Evolutionary conservation across 1,284 basidiomycete genomes (phyloP).

Genomic region (Ganoderma multipileum): DNA sequence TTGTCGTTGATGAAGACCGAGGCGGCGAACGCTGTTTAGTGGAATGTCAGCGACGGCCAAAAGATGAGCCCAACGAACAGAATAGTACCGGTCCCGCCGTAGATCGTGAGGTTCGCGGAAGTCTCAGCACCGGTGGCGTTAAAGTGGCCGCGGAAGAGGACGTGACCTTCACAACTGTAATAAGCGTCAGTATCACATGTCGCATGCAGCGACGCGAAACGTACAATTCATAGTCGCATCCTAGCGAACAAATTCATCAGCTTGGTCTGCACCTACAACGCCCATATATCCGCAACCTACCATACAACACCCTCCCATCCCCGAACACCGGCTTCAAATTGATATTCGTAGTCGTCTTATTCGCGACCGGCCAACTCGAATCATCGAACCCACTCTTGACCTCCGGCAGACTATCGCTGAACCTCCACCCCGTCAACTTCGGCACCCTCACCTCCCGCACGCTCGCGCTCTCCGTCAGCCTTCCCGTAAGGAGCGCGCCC

Average conservation of each 20-base stretch:
- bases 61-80: neutral
- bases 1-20: conserved; percentile 81
- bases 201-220: conserved; percentile 36
- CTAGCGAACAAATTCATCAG: conserved; percentile 20
- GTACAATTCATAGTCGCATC: conserved; percentile 84
- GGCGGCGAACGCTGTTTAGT: conserved; percentile 67
- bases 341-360: conserved; percentile 75
- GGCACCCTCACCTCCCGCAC: conserved; percentile 40
- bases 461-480: conserved; percentile 28
- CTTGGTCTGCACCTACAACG: neutral
- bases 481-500: conserved; percentile 35
- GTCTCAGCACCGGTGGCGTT: conserved; percentile 60
- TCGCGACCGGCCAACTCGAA: conserved; percentile 65
- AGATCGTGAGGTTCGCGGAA: conserved; percentile 75
- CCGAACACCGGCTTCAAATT: conserved; percentile 75
- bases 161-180: conserved; percentile 75
- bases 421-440: conserved; percentile 68
- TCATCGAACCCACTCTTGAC: conserved; percentile 63
- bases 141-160: conserved; percentile 86
- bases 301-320: conserved; percentile 77
- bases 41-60: neutral
- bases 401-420: conserved; percentile 76
- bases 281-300: conserved; percentile 11
- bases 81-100: conserved; percentile 74
- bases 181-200: neutral